Base-by-base conservation (phyloP, 345 rosid genomes). In the Hibiscus trionum region DNA sequence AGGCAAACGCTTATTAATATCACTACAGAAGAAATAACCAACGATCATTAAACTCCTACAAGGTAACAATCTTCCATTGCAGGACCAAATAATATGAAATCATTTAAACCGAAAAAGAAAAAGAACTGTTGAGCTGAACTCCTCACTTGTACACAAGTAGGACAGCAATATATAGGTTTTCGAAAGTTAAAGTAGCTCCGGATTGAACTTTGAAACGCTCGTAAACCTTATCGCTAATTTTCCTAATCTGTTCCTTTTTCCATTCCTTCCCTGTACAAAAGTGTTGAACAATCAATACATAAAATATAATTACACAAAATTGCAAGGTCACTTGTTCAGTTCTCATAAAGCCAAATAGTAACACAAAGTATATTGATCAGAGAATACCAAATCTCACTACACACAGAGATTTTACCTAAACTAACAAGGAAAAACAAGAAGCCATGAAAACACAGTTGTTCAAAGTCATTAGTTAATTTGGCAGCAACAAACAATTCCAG, bases 161-260 rank as follows among this genome's bases (percentile, higher is more conserved):
- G 58, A 93, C 88, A 5, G 90, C 96, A 50, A 93, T 93, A 80
- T 93, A 93, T 0, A 93, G 81, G 63, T 93, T 96, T 82, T 93
- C 97, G 63, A 93, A 93, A 0, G 89, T 63, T 74, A 93, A 79
- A 80, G 77, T 81, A 46, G 80, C 81, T 78, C 91, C 98, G 0
- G 86, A 67, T 72, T 87, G 79, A 70, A 73, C 72, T 66, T 83
- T 85, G 66, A 91, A 31, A 14, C 84, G 86, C 35, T 83, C 81
- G 17, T 77, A 93, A 46, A 87, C 93, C 80, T 78, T 82, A 73
- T 90, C 97, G 1, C 87, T 81, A 58, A 93, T 91, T 66, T 79
- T 74, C 66, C 86, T 74, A 59, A 91, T 84, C 59, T 91, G 94
- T 69, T 78, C 88, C 46, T 83, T 68, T 80, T 91, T 91, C 98